Evolutionary conservation across 495 filamentous ascomycete genomes (phyloP).

Genomic region (Monascus purpureus): DNA sequence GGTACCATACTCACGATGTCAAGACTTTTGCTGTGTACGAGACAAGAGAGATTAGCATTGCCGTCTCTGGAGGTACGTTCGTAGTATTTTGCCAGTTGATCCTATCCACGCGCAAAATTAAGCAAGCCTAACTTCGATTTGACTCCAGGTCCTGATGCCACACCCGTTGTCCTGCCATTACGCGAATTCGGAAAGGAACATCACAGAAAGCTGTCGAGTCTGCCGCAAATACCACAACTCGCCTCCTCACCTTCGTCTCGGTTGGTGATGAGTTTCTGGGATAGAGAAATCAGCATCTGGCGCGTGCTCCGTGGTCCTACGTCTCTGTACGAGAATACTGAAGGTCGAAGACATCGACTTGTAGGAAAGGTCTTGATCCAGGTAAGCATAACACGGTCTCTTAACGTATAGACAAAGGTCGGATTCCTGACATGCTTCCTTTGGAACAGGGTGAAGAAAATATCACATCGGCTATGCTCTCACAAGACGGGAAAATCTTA

Average conservation of each 20-base stretch:
- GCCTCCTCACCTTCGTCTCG: conserved; percentile 55
- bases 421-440: conserved; percentile 1
- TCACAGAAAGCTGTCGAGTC: conserved; percentile 58
- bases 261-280: conserved; percentile 86
- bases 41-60: conserved; percentile 63
- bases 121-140: conserved; percentile 19
- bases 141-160: conserved; percentile 62
- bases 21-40: conserved; percentile 91
- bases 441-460: conserved; percentile 57
- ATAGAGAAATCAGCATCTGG: conserved; percentile 78
- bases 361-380: conserved; percentile 58
- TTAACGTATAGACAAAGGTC: no score
- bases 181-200: conserved; percentile 68
- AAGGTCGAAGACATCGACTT: conserved; percentile 39
- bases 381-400: conserved; percentile 21
- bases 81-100: neutral
- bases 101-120: neutral
- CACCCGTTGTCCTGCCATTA: conserved; percentile 66
- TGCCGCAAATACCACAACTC: conserved; percentile 64
- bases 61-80: conserved; percentile 73
- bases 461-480: conserved; percentile 69
- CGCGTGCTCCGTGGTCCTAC: conserved; percentile 33
- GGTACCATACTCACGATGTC: conserved; percentile 85
- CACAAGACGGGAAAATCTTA: conserved; percentile 57
- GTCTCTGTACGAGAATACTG: conserved; percentile 27